Evolutionary conservation across 139 green algal genomes (phyloP), one percentile per base, ranked within the genome.

Genomic region (Mychonastes homosphaera): DNA sequence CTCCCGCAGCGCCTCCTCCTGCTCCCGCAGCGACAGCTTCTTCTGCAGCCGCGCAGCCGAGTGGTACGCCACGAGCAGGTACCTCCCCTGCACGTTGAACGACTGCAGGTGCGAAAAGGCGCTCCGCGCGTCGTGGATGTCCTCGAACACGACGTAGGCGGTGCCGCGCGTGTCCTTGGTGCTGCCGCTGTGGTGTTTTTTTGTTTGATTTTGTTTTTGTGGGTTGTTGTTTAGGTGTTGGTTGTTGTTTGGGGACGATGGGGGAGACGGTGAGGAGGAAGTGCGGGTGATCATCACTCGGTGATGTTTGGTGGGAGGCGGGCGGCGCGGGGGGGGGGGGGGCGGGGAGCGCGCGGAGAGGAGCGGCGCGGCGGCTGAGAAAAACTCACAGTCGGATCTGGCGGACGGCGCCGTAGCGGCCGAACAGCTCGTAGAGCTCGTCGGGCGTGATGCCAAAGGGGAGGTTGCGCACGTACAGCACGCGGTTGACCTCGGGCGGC

Each of bases 61-160:
- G 69, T 94, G 92, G 71, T 97, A 99, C 19, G 70, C 24, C 4
- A 43, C 27, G 30, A 84, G 81, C 24, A 85, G 65, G 57, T 81
- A 81, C 4, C 84, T 61, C 46, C 85, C 89, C 34, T 85, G 81
- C 35, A 99, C 92, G 72, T 99, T 99, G 78, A 98, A 99, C 32
- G 92, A 92, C 0, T 70, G 84, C 6, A 96, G 68, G 38, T 93
- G 82, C 12, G 81, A 79, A 34, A 77, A 80, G 7, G 89, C 91
- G 6, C 78, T 90, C 77, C 96, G 96, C 1, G 92, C 92, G 67
- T 99, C 93, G 60, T 92, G 96, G 43, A 99, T 98, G 81, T 99
- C 93, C 59, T 99, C 92, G 58, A 96, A 99, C 34, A 96, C 89
- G 0, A 99, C 83, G 57, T 92, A 99, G 0, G 93, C 92, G 8